phyloP scores from a whole-genome alignment of 2,329 filamentous ascomycete genomes.

The Microsporum audouinii region DNA sequence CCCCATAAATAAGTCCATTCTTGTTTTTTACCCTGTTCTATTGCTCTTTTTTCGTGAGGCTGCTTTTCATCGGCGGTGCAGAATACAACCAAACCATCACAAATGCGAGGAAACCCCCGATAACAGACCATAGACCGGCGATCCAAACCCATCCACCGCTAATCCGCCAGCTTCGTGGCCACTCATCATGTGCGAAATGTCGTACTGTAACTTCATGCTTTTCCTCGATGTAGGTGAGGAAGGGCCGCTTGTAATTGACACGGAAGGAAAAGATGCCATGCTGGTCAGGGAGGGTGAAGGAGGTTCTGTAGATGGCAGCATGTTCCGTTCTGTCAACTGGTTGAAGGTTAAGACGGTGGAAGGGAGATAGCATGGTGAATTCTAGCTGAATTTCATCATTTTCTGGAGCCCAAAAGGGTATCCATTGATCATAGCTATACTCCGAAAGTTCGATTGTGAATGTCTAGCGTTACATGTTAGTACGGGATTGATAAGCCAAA shows the following conservation, averaged over 20 bases:
- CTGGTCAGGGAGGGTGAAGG: constrained; percentile 83
- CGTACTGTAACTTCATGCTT: constrained; percentile 90
- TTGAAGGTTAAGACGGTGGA: constrained; percentile 71
- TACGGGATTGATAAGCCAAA: neutral
- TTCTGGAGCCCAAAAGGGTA: constrained; percentile 58
- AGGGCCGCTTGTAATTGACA: constrained; percentile 92
- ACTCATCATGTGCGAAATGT: constrained; percentile 96
- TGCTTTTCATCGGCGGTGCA: constrained; percentile 36
- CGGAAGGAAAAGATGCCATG: constrained; percentile 99
- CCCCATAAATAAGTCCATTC: neutral
- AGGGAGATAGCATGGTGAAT: constrained; percentile 97
- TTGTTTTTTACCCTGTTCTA: constrained; percentile 1
- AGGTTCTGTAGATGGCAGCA: constrained; percentile 59
- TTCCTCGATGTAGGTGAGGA: constrained; percentile 79
- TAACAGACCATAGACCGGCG: constrained; percentile 70
- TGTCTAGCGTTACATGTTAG: constrained; percentile 41
- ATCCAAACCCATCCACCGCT: constrained; percentile 92
- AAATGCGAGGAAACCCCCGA: constrained; percentile 74
- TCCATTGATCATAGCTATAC: constrained; percentile 62
- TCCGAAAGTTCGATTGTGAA: constrained; percentile 86
- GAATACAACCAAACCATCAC: constrained; percentile 79
- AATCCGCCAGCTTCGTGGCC: constrained; percentile 80
- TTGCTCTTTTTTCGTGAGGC: constrained; percentile 11
- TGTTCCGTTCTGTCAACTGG: constrained; percentile 49
- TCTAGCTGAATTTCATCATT: constrained; percentile 79